Evolutionary conservation across 73 alveolate species (phyloP).

Genomic region (Tetrahymena malaccensis): DNA sequence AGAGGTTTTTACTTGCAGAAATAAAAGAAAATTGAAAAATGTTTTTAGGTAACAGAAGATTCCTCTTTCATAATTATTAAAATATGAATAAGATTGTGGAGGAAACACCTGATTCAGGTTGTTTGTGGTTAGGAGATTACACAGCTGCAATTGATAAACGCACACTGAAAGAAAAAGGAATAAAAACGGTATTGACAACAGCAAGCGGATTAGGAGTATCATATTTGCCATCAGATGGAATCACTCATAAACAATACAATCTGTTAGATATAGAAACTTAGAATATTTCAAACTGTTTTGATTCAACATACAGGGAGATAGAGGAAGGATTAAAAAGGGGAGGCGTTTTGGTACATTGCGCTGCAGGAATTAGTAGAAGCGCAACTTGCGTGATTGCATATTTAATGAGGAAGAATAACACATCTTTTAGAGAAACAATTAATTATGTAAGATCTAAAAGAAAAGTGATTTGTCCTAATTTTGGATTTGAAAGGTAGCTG

Average conservation of each 20-base stretch:
- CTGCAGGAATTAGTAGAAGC: constrained; percentile 87
- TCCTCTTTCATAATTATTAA: not conserved
- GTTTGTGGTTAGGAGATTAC: not conserved
- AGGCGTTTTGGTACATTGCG: constrained; percentile 78
- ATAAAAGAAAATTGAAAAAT: not conserved
- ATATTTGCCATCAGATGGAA: not conserved
- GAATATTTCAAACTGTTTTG: constrained; percentile 47
- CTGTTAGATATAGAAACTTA: constrained; percentile 45
- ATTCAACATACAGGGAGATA: constrained; percentile 33
- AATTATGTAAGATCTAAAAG: constrained; percentile 68
- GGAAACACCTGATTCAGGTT: not conserved
- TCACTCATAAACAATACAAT: not conserved
- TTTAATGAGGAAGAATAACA: constrained; percentile 69
- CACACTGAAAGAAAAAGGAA: not conserved
- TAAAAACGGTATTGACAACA: not conserved
- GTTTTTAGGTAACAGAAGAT: not conserved
- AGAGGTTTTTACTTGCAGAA: not conserved
- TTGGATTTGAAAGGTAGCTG: constrained; percentile 75
- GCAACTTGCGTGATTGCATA: constrained; percentile 84
- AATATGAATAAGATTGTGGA: not conserved
- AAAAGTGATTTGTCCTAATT: constrained; percentile 76
- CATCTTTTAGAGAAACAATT: constrained; percentile 64
- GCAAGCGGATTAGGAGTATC: not conserved
- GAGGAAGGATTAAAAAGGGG: constrained; percentile 54
- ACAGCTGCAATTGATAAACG: not conserved